phyloP scores from a whole-genome alignment of 495 filamentous ascomycete species.

The Chaetomidium leptoderma region DNA sequence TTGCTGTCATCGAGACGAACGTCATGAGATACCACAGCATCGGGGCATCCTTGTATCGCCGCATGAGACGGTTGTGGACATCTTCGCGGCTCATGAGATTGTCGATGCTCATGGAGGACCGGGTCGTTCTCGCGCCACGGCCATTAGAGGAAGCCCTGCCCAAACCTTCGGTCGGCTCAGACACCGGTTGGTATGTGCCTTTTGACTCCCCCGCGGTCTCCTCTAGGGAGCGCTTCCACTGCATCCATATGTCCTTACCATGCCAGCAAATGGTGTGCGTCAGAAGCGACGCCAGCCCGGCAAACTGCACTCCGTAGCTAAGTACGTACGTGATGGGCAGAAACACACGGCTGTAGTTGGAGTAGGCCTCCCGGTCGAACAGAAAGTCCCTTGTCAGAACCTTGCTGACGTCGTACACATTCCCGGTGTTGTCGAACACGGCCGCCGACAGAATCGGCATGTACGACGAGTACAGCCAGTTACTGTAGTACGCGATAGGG shows the following conservation, averaged over 20 bases:
- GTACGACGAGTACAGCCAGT: conserved; percentile 70
- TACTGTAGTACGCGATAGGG: conserved; percentile 75
- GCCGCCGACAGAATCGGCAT: conserved; percentile 73
- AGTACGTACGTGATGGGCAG: conserved; percentile 79
- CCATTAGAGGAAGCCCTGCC: conserved; percentile 9
- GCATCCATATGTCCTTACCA: conserved; percentile 66
- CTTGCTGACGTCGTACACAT: conserved; percentile 68
- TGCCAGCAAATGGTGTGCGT: conserved; percentile 73
- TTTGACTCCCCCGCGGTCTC: conserved; percentile 45
- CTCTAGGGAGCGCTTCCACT: conserved; percentile 55
- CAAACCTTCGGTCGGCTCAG: conserved; percentile 21
- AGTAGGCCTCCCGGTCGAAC: conserved; percentile 66
- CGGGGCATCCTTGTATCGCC: conserved; percentile 68
- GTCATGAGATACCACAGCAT: conserved; percentile 71
- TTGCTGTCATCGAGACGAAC: conserved; percentile 63
- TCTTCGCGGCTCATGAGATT: conserved; percentile 63
- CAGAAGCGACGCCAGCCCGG: conserved; percentile 65
- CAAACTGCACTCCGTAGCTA: conserved; percentile 77
- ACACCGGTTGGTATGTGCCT: conserved; percentile 43
- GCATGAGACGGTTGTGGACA: conserved; percentile 75
- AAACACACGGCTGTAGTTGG: conserved; percentile 73
- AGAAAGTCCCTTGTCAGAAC: conserved; percentile 68
- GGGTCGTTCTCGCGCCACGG: conserved; percentile 17
- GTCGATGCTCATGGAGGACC: conserved; percentile 45
- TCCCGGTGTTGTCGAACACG: conserved; percentile 78